phyloP scores from a whole-genome alignment of 2,329 filamentous ascomycete species.

The Sporothrix curviconia region DNA sequence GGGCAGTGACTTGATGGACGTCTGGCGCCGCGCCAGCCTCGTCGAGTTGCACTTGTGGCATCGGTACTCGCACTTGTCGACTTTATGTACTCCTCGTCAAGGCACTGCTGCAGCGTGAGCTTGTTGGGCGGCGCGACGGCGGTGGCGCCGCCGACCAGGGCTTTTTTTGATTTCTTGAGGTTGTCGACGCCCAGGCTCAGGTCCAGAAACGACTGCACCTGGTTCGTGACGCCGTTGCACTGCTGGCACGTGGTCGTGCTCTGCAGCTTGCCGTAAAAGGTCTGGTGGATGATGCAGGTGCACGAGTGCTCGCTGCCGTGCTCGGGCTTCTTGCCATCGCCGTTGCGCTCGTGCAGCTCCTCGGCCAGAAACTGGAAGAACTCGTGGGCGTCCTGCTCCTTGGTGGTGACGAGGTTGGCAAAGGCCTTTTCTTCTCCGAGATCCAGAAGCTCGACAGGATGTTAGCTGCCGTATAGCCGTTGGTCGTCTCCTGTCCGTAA shows the following conservation, averaged over 20 bases:
- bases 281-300: slow-evolving; percentile 87
- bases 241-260: slow-evolving; percentile 86
- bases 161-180: slow-evolving; percentile 50
- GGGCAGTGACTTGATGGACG: slow-evolving; percentile 76
- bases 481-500: slow-evolving; percentile 67
- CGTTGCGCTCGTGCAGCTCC: slow-evolving; percentile 78
- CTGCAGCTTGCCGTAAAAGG: slow-evolving; percentile 86
- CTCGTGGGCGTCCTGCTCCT: slow-evolving; percentile 94
- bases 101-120: slow-evolving; percentile 62
- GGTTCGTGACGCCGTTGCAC: slow-evolving; percentile 74
- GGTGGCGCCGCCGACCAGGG: neutral
- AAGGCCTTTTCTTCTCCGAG: slow-evolving; percentile 65
- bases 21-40: slow-evolving; percentile 75
- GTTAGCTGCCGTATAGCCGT: slow-evolving; percentile 83
- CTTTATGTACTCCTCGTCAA: slow-evolving; percentile 80
- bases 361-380: slow-evolving; percentile 95
- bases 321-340: slow-evolving; percentile 58
- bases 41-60: slow-evolving; percentile 73
- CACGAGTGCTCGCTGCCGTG: slow-evolving; percentile 59
- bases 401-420: slow-evolving; percentile 76
- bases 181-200: slow-evolving; percentile 81
- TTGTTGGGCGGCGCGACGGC: slow-evolving; percentile 34
- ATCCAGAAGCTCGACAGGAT: slow-evolving; percentile 89
- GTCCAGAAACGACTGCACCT: slow-evolving; percentile 84
- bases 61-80: slow-evolving; percentile 82